Evolutionary conservation across 2,329 filamentous ascomycete genomes (phyloP), one percentile per base, ranked within the genome.

Genomic region (Cadophora gregata): DNA sequence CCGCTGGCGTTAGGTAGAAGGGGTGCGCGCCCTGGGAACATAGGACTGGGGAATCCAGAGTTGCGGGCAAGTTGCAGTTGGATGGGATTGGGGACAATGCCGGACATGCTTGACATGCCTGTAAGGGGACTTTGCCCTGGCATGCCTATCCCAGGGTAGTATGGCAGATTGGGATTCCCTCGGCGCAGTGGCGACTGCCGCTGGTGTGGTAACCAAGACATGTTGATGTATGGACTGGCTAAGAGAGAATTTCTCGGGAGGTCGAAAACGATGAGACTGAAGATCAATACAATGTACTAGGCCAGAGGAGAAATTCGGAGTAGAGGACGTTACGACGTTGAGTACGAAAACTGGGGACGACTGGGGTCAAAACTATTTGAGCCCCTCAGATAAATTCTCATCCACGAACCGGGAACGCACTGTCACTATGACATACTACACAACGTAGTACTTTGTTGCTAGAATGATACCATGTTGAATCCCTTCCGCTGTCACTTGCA

Each of bases 351-450:
- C 21, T 36, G 29, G 38, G 19, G 42, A 47, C 21, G 56, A 59
- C 38, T 59, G 56, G 38, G 56, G 42, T 47, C 56, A 45, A 59
- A 59, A 45, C 36, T 59, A 45, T 59, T 45, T 31, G 56, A 45
- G 56, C 53, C 53, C 31, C 33, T 58, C 31, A 24, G 16, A 29
- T 14, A 59, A 24, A 24, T 19, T 47, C 16, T 9, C 36, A n/a
- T 27, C 36, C 36, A 45, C 5, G 38, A 8, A 14, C 36, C 12
- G 56, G 56, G 38, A 59, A 47, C 12, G 5, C 19, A 19, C 1
- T 47, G 16, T 53, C 14, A 47, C 36, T 1, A 45, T 27, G 36
- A 47, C 24, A 29, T 36, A 27, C 38, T 47, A 12, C 27, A 24
- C 14, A 24, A 45, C 38, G 56, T 59, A 24, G 27, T 45, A 27